phyloP scores from a whole-genome alignment of 1,284 basidiomycete species.

The Peniophora sp. region DNA sequence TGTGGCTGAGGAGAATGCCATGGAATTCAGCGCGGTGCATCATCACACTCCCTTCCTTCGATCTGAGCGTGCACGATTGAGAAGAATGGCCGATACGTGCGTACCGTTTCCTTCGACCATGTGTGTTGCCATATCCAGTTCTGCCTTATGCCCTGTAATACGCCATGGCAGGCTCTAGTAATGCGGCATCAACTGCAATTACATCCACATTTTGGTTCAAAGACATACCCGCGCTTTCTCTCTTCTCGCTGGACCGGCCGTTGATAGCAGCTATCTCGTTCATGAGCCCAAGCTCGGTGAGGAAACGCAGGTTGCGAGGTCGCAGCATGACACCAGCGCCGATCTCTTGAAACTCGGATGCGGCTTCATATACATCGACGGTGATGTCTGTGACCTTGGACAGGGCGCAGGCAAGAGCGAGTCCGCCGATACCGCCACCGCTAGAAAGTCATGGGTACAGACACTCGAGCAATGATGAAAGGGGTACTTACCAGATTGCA shows the following conservation, averaged over 20 bases:
- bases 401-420: slow-evolving; percentile 28
- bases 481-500: background rate
- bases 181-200: background rate
- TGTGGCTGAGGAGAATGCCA: slow-evolving; percentile 23
- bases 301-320: slow-evolving; percentile 23
- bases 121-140: slow-evolving; percentile 21
- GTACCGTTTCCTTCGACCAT: slow-evolving; percentile 20
- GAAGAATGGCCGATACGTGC: background rate
- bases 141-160: slow-evolving; percentile 25
- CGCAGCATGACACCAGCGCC: slow-evolving; percentile 29
- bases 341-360: slow-evolving; percentile 23
- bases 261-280: slow-evolving; percentile 20
- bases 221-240: slow-evolving; percentile 3
- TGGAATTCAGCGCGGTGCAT: slow-evolving; percentile 40
- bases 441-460: slow-evolving; percentile 7
- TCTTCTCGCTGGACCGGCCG: slow-evolving; percentile 16
- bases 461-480: background rate
- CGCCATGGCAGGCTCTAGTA: slow-evolving; percentile 19
- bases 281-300: slow-evolving; percentile 23
- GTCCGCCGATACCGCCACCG: slow-evolving; percentile 32
- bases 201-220: background rate
- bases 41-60: slow-evolving; percentile 27
- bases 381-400: slow-evolving; percentile 21
- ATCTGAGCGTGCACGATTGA: slow-evolving; percentile 16
- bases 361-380: slow-evolving; percentile 32